phyloP scores from a whole-genome alignment of 495 filamentous ascomycete genomes.

The Penicillium mononematosum region DNA sequence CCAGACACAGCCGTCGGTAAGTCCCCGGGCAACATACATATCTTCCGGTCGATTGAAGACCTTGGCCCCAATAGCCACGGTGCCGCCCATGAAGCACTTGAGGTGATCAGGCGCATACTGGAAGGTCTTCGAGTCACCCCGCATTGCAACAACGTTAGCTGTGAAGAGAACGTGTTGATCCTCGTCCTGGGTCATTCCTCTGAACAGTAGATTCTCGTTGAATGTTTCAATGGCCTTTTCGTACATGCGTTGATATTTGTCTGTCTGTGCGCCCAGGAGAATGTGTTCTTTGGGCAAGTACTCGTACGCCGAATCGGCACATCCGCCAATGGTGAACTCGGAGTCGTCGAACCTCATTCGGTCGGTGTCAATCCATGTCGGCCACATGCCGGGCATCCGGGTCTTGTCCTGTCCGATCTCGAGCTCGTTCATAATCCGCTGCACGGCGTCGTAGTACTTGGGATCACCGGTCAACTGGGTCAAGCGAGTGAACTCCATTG shows the following conservation, averaged over 20 bases:
- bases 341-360: constrained; percentile 42
- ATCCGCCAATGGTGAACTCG: constrained; percentile 78
- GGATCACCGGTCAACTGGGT: constrained; percentile 82
- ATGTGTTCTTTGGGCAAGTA: constrained; percentile 86
- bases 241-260: constrained; percentile 82
- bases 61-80: constrained; percentile 59
- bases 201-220: constrained; percentile 77
- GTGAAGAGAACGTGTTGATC: constrained; percentile 75
- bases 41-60: constrained; percentile 57
- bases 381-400: constrained; percentile 78
- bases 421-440: constrained; percentile 79
- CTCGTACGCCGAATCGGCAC: constrained; percentile 91
- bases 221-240: constrained; percentile 64
- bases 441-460: constrained; percentile 91
- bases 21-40: constrained; percentile 52
- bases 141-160: constrained; percentile 45
- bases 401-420: constrained; percentile 70
- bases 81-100: constrained; percentile 62
- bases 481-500: constrained; percentile 90
- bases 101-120: constrained; percentile 55
- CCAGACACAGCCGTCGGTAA: constrained; percentile 61
- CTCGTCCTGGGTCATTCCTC: constrained; percentile 69
- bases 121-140: constrained; percentile 24
- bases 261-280: constrained; percentile 73
- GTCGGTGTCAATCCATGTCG: constrained; percentile 67